A percentile compares a stretch with the other conserved stretches of the same genome.
Evolutionary conservation across 1,139 yeast genomes (phyloP).

Genomic region (Scheffersomyces lignicola): DNA sequence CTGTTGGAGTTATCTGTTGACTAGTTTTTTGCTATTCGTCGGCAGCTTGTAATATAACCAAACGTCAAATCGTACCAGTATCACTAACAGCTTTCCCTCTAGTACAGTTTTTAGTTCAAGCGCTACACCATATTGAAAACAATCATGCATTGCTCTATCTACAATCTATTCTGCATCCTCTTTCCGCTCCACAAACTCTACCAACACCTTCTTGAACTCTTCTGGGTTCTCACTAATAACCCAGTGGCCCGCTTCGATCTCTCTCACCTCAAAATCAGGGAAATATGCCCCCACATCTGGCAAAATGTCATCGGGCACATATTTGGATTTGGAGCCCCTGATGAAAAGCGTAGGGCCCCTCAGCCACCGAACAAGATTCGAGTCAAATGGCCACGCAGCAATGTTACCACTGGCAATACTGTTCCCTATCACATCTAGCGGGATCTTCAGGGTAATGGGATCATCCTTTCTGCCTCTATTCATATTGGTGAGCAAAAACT

Average conservation of each 20-base stretch:
- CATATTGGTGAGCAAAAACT: constrained; percentile 74
- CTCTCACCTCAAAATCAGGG: constrained; percentile 74
- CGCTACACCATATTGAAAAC: too few relatives aligned
- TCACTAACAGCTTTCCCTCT: too few relatives aligned
- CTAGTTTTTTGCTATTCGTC: too few relatives aligned
- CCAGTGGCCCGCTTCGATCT: constrained; percentile 91
- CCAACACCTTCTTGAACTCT: constrained; percentile 60
- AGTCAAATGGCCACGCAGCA: constrained; percentile 76
- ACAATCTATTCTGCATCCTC: constrained; percentile 42
- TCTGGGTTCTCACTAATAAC: constrained; percentile 76
- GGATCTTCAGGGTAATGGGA: constrained; percentile 54
- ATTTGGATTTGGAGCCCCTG: constrained; percentile 74
- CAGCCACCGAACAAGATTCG: constrained; percentile 53
- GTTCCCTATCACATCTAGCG: constrained; percentile 65
- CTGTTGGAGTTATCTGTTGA: too few relatives aligned
- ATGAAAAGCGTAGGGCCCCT: constrained; percentile 73
- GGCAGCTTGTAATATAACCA: too few relatives aligned
- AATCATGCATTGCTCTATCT: too few relatives aligned
- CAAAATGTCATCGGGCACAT: constrained; percentile 83
- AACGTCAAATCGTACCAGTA: too few relatives aligned
- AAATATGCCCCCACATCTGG: constrained; percentile 76
- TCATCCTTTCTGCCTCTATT: constrained; percentile 44
- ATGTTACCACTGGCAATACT: constrained; percentile 63
- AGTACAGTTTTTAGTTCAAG: too few relatives aligned
- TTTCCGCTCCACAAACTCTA: constrained; percentile 57